Evolutionary conservation across 1,139 yeast genomes (phyloP).

Genomic region (Candida sp.): DNA sequence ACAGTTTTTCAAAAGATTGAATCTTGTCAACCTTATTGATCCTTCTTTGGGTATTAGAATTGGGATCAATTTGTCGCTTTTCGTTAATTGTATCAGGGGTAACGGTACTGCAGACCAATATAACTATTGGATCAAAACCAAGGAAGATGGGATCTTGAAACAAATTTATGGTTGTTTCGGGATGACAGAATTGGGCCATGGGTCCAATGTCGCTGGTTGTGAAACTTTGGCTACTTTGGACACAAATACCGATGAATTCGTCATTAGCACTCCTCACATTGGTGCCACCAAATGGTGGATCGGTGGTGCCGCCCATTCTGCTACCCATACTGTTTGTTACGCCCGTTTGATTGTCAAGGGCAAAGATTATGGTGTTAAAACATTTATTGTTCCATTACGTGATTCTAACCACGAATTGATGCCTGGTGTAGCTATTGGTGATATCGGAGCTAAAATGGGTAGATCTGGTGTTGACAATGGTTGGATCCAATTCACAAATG

Average conservation of each 20-base stretch:
- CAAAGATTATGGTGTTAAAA: slow-evolving; percentile 47
- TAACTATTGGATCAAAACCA: slow-evolving; percentile 37
- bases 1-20: slow-evolving; percentile 36
- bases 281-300: slow-evolving; percentile 55
- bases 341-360: slow-evolving; percentile 44
- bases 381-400: slow-evolving; percentile 47
- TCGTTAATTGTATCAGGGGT: slow-evolving; percentile 66
- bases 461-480: slow-evolving; percentile 50
- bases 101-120: slow-evolving; percentile 57
- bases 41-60: slow-evolving; percentile 56
- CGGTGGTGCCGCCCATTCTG: slow-evolving; percentile 51
- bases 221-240: slow-evolving; percentile 48
- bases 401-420: slow-evolving; percentile 40
- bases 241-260: slow-evolving; percentile 35
- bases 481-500: slow-evolving; percentile 47
- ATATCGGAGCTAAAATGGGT: slow-evolving; percentile 50
- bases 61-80: slow-evolving; percentile 68
- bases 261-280: slow-evolving; percentile 46
- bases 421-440: slow-evolving; percentile 46
- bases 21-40: slow-evolving; percentile 57
- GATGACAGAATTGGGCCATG: slow-evolving; percentile 50
- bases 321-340: slow-evolving; percentile 42
- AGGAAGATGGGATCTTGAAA: slow-evolving; percentile 34
- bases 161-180: slow-evolving; percentile 46
- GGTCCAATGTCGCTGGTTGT: slow-evolving; percentile 45